These are phyloP conservation scores for Leccinum truebloodii DNA, from an alignment of 768 basidiomycete genomes.

Conservation along the genomic window DNA sequence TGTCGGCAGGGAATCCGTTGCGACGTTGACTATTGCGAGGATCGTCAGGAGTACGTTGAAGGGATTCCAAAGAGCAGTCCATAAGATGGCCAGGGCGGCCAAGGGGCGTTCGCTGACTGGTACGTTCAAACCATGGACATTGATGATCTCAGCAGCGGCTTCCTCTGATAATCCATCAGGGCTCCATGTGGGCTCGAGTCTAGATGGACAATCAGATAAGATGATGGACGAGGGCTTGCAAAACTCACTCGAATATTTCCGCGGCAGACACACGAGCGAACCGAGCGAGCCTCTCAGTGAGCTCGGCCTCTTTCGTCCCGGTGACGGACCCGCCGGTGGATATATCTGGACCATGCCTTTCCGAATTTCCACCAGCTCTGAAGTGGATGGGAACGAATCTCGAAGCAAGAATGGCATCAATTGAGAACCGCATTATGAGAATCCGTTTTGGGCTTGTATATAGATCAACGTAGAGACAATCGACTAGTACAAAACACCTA, in stretches of 20 bases:
- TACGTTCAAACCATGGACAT: constrained; percentile 28
- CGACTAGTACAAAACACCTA: constrained; percentile 2
- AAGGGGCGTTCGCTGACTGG: constrained; percentile 35
- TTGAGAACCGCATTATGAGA: constrained; percentile 25
- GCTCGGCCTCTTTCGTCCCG: constrained; percentile 22
- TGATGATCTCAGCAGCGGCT: constrained; percentile 18
- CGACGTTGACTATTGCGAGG: constrained; percentile 35
- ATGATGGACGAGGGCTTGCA: neutral
- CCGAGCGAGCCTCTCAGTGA: constrained; percentile 26
- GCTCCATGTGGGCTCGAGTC: constrained; percentile 29
- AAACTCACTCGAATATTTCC: constrained; percentile 27
- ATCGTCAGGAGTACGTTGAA: constrained; percentile 36
- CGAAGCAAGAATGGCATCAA: constrained; percentile 22
- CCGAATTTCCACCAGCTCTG: constrained; percentile 10
- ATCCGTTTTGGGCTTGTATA: constrained; percentile 13
- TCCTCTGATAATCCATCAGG: constrained; percentile 28
- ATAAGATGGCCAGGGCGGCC: constrained; percentile 30
- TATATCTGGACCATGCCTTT: constrained; percentile 30
- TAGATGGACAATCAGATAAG: constrained; percentile 9
- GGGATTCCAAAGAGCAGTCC: constrained; percentile 37
- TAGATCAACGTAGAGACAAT: constrained; percentile 7
- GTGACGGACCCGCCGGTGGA: constrained; percentile 7
- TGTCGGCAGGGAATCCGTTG: constrained; percentile 33
- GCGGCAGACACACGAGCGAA: constrained; percentile 27
- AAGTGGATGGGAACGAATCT: constrained; percentile 26